Conservation (phyloP, 2,329 filamentous ascomycete genomes). For the Coleophoma crateriformis region DNA sequence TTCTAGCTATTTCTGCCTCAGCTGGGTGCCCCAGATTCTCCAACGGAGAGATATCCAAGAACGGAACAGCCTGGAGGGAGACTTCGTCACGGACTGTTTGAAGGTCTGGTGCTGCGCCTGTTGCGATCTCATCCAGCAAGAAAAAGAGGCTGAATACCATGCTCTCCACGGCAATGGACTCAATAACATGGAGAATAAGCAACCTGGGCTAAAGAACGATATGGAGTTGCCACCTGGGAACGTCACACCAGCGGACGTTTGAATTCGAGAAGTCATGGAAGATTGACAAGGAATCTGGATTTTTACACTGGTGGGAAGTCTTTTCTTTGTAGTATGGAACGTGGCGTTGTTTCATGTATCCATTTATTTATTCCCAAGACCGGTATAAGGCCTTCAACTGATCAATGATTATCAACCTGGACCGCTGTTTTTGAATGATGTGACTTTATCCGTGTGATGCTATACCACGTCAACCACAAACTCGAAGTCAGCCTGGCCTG, state of each 20-base stretch:
- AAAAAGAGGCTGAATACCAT: constrained; percentile 13
- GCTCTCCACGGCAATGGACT: neutral
- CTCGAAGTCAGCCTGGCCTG: no score
- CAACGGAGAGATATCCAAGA: constrained; percentile 21
- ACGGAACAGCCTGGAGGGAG: constrained; percentile 20
- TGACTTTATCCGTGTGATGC: no score
- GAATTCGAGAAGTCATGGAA: no score
- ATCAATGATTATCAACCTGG: no score
- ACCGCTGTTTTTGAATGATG: no score
- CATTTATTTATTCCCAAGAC: no score
- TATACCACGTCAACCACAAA: no score
- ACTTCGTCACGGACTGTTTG: constrained; percentile 15
- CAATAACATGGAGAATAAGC: neutral
- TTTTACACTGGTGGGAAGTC: no score
- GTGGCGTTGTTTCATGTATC: no score
- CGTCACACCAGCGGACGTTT: neutral
- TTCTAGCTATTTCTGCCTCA: constrained; percentile 13
- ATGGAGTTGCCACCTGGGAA: neutral
- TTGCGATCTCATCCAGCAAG: constrained; percentile 19
- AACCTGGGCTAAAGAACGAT: neutral
- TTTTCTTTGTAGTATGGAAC: no score
- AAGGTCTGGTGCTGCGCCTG: constrained; percentile 19
- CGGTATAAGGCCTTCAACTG: no score
- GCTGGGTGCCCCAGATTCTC: constrained; percentile 14
- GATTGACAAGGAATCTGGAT: no score